These are phyloP conservation scores for Fusarium clavum DNA, from an alignment of 2,329 filamentous ascomycete genomes.

Conservation along the genomic window DNA sequence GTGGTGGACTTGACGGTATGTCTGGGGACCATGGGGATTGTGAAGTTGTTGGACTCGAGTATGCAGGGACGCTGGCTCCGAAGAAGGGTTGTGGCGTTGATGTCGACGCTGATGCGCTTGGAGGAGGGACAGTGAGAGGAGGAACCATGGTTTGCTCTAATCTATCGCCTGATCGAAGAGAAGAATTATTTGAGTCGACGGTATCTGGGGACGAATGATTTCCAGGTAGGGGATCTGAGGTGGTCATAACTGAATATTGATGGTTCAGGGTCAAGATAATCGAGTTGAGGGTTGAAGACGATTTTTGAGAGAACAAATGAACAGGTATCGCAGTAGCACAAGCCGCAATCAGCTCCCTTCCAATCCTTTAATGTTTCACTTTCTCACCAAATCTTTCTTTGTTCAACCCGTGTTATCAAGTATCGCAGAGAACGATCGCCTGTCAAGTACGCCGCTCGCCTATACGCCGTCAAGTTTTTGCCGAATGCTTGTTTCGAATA, in stretches of 20 bases:
- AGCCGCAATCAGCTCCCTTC: slow-evolving; percentile 1
- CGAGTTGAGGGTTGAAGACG: background rate
- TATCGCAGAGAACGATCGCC: background rate
- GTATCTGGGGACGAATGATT: slow-evolving; percentile 48
- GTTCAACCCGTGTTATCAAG: background rate
- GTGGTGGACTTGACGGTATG: slow-evolving; percentile 43
- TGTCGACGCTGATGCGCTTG: slow-evolving; percentile 7
- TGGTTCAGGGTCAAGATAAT: background rate
- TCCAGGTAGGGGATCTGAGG: slow-evolving; percentile 27
- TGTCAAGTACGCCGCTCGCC: slow-evolving; percentile 1
- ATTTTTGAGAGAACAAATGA: background rate
- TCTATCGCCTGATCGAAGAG: slow-evolving; percentile 41
- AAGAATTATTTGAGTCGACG: slow-evolving; percentile 49
- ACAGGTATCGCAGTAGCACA: background rate
- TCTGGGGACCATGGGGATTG: slow-evolving; percentile 34
- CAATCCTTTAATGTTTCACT: background rate
- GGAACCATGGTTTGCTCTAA: slow-evolving; percentile 16
- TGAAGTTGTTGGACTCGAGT: slow-evolving; percentile 15
- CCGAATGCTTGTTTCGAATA: slow-evolving; percentile 18
- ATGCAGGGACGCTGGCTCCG: slow-evolving; percentile 19
- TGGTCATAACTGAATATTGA: slow-evolving; percentile 32
- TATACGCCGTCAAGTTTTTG: slow-evolving; percentile 9
- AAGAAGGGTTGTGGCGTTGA: slow-evolving; percentile 17
- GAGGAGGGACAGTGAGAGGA: slow-evolving; percentile 4
- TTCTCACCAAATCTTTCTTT: background rate